phyloP scores from a whole-genome alignment of 208 protist genomes.

The Balamuthia mandrillaris region DNA sequence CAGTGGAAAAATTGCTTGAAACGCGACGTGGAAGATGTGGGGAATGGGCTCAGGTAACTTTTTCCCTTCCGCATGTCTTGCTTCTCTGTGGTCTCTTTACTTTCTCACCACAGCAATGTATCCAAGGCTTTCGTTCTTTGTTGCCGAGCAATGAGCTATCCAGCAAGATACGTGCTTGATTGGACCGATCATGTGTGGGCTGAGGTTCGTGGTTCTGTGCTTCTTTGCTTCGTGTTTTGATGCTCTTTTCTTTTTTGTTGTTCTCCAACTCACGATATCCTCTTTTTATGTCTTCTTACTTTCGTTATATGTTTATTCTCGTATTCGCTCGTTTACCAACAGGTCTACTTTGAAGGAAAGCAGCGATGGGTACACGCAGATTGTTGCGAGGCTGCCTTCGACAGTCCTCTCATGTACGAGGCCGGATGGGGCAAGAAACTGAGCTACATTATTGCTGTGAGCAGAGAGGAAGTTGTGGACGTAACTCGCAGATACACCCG shows the following conservation, averaged over 20 bases:
- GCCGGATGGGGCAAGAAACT: slow-evolving; percentile 67
- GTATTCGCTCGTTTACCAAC: no score
- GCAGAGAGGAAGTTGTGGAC: slow-evolving; percentile 46
- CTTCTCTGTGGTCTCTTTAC: neutral
- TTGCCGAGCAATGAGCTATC: slow-evolving; percentile 40
- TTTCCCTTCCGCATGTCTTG: neutral
- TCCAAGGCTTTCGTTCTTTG: neutral
- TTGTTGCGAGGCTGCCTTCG: slow-evolving; percentile 56
- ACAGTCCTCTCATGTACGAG: slow-evolving; percentile 67
- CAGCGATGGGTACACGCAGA: slow-evolving; percentile 60
- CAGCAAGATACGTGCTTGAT: slow-evolving; percentile 58
- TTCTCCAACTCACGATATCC: no score
- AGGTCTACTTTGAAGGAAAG: slow-evolving; percentile 39
- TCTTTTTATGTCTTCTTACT: neutral
- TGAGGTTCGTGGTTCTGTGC: slow-evolving; percentile 48
- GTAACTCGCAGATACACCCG: slow-evolving; percentile 57
- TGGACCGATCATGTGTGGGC: slow-evolving; percentile 72
- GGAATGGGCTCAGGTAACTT: slow-evolving; percentile 70
- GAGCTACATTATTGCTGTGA: slow-evolving; percentile 56
- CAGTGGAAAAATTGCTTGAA: slow-evolving; percentile 55
- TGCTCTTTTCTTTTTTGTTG: no score
- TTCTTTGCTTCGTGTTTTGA: no score
- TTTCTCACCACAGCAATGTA: no score
- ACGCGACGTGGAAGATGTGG: slow-evolving; percentile 65
- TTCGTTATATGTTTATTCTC: neutral